phyloP scores from a whole-genome alignment of 805 yeast genomes.

The Wickerhamomyces subpelliculosus region DNA sequence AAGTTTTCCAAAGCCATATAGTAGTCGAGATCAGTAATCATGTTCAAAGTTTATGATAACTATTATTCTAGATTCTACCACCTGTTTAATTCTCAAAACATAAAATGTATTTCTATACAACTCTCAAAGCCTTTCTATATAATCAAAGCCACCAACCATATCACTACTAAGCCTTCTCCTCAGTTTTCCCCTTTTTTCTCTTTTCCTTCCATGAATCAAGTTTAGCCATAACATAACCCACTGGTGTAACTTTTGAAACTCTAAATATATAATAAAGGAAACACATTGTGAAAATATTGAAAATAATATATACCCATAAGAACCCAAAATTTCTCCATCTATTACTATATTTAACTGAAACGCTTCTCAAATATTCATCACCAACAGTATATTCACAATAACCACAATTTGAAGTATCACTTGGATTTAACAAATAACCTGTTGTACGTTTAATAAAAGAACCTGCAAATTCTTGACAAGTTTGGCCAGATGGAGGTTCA shows the following conservation, averaged over 20 bases:
- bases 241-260: conserved; percentile 15
- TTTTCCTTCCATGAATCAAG: background rate
- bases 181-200: background rate
- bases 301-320: conserved; percentile 33
- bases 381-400: conserved; percentile 35
- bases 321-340: conserved; percentile 65
- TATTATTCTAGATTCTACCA: no score
- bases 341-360: conserved; percentile 28
- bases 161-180: background rate
- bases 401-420: conserved; percentile 33
- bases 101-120: no score
- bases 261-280: conserved; percentile 28
- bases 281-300: conserved; percentile 34
- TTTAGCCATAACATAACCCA: background rate
- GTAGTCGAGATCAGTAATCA: no score
- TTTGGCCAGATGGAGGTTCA: conserved; percentile 46
- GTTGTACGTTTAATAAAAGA: conserved; percentile 33
- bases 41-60: no score
- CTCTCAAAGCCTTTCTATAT: no score
- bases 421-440: conserved; percentile 50
- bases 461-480: conserved; percentile 50
- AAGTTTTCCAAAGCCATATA: no score
- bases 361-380: conserved; percentile 27
- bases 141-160: no score
- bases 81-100: no score